Percentiles rank a stretch among this genome's conserved stretches.
Evolutionary conservation across 805 yeast genomes (phyloP).

Genomic region (Candida dajiaensis): DNA sequence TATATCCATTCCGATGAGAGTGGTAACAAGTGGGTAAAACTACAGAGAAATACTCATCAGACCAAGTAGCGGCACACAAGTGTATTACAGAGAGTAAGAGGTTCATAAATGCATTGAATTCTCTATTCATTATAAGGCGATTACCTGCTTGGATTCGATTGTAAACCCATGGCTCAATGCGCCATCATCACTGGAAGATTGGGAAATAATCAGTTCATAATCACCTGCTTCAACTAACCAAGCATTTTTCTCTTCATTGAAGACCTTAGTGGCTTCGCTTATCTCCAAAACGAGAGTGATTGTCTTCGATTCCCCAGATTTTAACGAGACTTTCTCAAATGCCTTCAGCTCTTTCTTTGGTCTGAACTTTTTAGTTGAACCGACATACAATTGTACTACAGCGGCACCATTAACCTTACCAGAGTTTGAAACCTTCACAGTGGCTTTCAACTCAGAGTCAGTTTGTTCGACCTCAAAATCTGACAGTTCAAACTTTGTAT

Average conservation of each 20-base stretch:
- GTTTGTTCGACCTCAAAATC: conserved; percentile 1
- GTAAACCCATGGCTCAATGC: too few species aligned
- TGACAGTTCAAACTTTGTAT: conserved; percentile 40
- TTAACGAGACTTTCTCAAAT: conserved; percentile 42
- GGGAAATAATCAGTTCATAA: conserved; percentile 25
- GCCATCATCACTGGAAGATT: too few species aligned
- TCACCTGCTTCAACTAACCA: conserved; percentile 50
- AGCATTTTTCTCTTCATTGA: conserved; percentile 38
- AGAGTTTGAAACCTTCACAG: too few species aligned
- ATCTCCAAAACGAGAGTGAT: conserved; percentile 34
- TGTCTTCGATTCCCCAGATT: conserved; percentile 35
- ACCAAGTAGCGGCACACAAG: too few species aligned
- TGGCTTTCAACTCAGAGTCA: too few species aligned
- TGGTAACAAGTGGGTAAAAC: too few species aligned
- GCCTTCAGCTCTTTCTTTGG: conserved; percentile 58
- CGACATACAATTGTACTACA: conserved; percentile 44
- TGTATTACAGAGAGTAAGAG: too few species aligned
- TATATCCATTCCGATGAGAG: too few species aligned
- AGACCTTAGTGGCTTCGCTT: conserved; percentile 38
- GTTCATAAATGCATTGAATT: too few species aligned
- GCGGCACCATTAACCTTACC: conserved; percentile 27
- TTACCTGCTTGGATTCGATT: too few species aligned
- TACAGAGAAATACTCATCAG: too few species aligned
- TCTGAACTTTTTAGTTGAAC: conserved; percentile 35
- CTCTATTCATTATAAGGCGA: too few species aligned